Evolutionary conservation across 1,139 yeast genomes (phyloP), one percentile per base, ranked within the genome.

Genomic region (Petasospora fabianii): DNA sequence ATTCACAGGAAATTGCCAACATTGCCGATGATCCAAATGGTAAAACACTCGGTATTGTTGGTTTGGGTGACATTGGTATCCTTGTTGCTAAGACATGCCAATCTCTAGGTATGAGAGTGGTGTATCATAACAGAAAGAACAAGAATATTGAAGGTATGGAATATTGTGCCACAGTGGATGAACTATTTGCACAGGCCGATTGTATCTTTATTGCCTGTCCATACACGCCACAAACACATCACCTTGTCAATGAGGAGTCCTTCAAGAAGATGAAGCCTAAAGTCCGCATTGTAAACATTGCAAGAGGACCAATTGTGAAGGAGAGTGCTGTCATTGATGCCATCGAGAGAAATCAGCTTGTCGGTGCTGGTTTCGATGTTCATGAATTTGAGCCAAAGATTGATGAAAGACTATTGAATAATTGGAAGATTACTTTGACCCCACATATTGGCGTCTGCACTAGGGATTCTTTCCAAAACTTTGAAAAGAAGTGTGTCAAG

Each of bases 321-420:
- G 66, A 64, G 38, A 59, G 55, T 8, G 68, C 68, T 1, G 58
- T 65, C 3, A 55, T 65, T 18, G 65, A 62, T 36, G 67, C 68
- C 4, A 34, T 65, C 11, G 65, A 65, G 34, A 46, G 62, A 18
- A 69, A 68, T 1, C 69, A 65, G 36, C 46, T 65, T 26, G 61
- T 61, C 13, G 67, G 68, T 21, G 69, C 67, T 7, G 70, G 69
- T 0, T 61, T 65, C 44, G 70, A 65, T 48, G 70, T 65, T n/a
- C 65, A 62, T 42, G 68, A 65, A 42, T 61, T 62, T 46, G 70
- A 65, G 46, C 70, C 70, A 11, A 51, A 54, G 38, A 62, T 65
- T 15, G 51, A 56, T 32, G 56, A 58, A 29, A 55, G 53, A 35
- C 43, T 64, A 11, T 36, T 62, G 27, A 46, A 52, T 5, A 61